These are phyloP conservation scores for Ceratocystiopsis brevicomis DNA, from an alignment of 2,329 filamentous ascomycete species.

Conservation along the genomic window DNA sequence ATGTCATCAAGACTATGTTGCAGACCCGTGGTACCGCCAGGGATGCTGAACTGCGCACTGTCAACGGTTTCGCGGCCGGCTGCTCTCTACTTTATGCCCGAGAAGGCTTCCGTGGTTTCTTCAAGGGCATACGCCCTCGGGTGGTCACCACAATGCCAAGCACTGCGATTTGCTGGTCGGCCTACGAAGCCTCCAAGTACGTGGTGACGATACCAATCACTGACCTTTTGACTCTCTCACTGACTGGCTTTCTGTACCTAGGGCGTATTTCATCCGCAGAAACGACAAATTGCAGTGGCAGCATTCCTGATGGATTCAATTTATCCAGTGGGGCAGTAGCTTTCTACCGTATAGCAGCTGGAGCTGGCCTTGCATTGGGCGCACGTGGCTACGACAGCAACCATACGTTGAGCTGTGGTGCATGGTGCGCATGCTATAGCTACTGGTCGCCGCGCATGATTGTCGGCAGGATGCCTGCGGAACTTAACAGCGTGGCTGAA, in stretches of 20 bases:
- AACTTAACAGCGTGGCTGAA: too few relatives aligned
- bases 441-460: too few relatives aligned
- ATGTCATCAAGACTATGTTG: slow-evolving; percentile 94
- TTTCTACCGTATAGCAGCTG: too few relatives aligned
- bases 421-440: too few relatives aligned
- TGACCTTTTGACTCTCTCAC: background rate
- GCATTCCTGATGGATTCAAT: too few relatives aligned
- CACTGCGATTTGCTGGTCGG: slow-evolving; percentile 97
- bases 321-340: too few relatives aligned
- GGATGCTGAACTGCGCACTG: slow-evolving; percentile 66
- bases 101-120: slow-evolving; percentile 74
- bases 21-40: slow-evolving; percentile 72
- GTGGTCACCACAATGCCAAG: slow-evolving; percentile 96
- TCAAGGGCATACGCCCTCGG: slow-evolving; percentile 78
- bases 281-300: slow-evolving; percentile 4
- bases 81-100: slow-evolving; percentile 65
- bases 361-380: too few relatives aligned
- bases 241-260: slow-evolving; percentile 11
- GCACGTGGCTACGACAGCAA: too few relatives aligned
- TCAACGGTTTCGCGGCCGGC: slow-evolving; percentile 63
- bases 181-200: slow-evolving; percentile 50
- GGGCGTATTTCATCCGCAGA: slow-evolving; percentile 38
- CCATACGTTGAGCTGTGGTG: too few relatives aligned
- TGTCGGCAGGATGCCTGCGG: too few relatives aligned
- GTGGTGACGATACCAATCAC: background rate